Conservation (phyloP, 306 rosid species). For the Sesbania bispinosa region DNA sequence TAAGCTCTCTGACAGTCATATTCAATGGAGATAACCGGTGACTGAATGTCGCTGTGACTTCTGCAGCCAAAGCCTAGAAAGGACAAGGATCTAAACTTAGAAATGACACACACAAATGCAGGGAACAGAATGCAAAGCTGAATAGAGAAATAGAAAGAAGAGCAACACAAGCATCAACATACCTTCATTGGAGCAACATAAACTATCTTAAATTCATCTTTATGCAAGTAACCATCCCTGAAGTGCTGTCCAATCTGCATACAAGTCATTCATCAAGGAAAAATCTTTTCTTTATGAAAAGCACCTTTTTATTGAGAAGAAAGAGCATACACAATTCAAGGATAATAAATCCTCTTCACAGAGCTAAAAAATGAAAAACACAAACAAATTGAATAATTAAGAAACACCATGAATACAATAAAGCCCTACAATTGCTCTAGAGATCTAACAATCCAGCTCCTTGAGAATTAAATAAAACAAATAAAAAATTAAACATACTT, state of each 20-base stretch:
- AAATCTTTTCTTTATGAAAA: neutral
- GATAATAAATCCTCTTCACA: neutral
- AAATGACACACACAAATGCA: constrained; percentile 15
- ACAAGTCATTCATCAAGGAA: constrained; percentile 24
- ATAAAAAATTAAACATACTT: neutral
- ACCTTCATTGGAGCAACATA: constrained; percentile 99
- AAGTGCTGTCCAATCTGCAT: constrained; percentile 95
- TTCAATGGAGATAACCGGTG: constrained; percentile 93
- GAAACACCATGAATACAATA: constrained; percentile 6
- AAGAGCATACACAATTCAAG: neutral
- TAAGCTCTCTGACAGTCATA: constrained; percentile 86
- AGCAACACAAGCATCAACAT: constrained; percentile 20
- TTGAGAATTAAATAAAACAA: neutral
- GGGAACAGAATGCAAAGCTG: constrained; percentile 2
- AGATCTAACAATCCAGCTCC: neutral
- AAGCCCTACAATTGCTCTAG: neutral
- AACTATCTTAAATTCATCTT: constrained; percentile 88
- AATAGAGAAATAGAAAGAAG: neutral
- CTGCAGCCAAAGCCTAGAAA: constrained; percentile 94
- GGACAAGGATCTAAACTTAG: constrained; percentile 19
- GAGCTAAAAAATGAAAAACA: neutral
- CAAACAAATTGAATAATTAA: neutral
- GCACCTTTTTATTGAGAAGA: neutral
- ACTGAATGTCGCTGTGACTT: constrained; percentile 91
- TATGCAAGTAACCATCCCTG: constrained; percentile 92